Base-by-base conservation (phyloP, 441 rosid genomes). In the Daphne laureola region DNA sequence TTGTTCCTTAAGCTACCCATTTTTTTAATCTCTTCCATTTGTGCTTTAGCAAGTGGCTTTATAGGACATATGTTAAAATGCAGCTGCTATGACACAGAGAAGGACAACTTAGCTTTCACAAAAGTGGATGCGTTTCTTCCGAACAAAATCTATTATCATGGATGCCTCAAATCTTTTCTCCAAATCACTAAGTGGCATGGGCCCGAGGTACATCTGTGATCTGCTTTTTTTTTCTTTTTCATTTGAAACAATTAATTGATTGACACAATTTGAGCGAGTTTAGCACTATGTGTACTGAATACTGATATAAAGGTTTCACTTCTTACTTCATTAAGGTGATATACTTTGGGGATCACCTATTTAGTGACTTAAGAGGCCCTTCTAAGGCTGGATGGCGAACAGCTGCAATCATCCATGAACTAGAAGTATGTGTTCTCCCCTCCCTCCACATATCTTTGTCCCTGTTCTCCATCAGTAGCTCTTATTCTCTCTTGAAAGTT, bases 311-410 rank as follows among this genome's bases (percentile, higher is more conserved):
- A 31, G 36, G 36, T 31, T 31, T 31, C 8, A 8, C 36, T 4
- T 31, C 8, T 23, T 40, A 21, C 53, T 52, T 43, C 65, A 62
- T 46, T 41, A 53, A 89, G 98, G 98, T 93, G 75, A 89, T 93
- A 59, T 93, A 93, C 73, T 93, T 93, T 57, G 97, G 98, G 55
- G 98, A 93, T 78, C 98, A 93, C 76, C 70, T 93, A 53, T 93
- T 93, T 69, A 93, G 98, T 65, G 98, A 93, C 62, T 72, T 93
- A 55, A 80, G 97, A 69, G 96, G 98, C 9, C 97, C 98, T 61
- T 78, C 98, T 47, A 89, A 82, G 73, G 92, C 97, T 60, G 98
- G 98, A 63, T 93, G 98, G 98, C 90, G 97, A 56, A 93, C 98
- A 58, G 95, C 92, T 68, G 98, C 98, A 25, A 84, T 93, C 63